Evolutionary conservation across 73 alveolate species (phyloP).

Genomic region (Tetrahymena borealis): DNA sequence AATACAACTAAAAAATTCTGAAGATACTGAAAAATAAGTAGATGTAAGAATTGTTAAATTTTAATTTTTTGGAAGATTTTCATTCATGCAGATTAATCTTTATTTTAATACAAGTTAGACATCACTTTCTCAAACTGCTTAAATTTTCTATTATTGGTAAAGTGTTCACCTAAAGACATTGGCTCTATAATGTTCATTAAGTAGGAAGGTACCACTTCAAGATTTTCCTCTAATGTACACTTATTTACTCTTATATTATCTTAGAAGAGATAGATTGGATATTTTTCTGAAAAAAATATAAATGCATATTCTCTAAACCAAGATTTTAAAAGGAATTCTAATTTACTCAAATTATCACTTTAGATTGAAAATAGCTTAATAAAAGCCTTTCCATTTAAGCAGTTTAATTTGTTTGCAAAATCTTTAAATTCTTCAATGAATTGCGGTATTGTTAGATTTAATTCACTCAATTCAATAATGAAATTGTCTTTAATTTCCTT

Average conservation of each 20-base stretch:
- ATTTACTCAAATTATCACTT: neutral
- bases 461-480: too few relatives aligned
- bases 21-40: too few relatives aligned
- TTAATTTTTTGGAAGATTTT: too few relatives aligned
- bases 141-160: neutral
- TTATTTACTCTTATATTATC: neutral
- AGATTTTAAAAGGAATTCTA: neutral
- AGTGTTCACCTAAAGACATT: neutral
- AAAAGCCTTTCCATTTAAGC: too few relatives aligned
- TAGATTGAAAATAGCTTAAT: too few relatives aligned
- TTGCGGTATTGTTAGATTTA: too few relatives aligned
- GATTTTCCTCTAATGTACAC: neutral
- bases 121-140: neutral
- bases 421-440: too few relatives aligned
- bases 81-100: neutral
- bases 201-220: neutral
- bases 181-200: neutral
- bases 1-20: too few relatives aligned
- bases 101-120: neutral
- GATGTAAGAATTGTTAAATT: too few relatives aligned
- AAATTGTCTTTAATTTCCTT: too few relatives aligned
- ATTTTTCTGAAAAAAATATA: neutral
- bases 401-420: too few relatives aligned
- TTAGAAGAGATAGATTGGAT: neutral
- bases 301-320: neutral